Evolutionary conservation across 2,329 filamentous ascomycete genomes (phyloP).

Genomic region (Colletotrichum tabaci): DNA sequence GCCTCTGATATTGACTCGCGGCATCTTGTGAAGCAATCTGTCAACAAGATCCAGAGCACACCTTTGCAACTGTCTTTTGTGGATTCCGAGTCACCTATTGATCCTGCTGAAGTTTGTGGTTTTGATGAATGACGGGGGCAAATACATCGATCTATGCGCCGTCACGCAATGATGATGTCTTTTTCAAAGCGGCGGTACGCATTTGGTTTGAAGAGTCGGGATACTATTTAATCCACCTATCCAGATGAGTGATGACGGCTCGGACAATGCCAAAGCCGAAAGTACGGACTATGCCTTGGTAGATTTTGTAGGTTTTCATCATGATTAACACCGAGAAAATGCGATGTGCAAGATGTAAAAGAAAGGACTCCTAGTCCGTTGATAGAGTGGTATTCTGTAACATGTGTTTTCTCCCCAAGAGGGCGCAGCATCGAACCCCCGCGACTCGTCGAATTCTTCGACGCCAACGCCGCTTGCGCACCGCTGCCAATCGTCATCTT

Average conservation of each 20-base stretch:
- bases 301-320: neutral
- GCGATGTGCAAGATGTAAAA: neutral
- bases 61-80: neutral
- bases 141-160: no score
- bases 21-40: neutral
- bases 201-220: neutral
- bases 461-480: constrained; percentile 11
- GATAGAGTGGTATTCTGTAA: constrained; percentile 19
- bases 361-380: neutral
- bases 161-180: neutral
- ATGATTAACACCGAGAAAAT: neutral
- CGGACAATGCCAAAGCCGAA: neutral
- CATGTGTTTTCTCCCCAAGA: neutral
- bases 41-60: neutral
- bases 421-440: constrained; percentile 1
- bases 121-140: neutral
- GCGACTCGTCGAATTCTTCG: neutral
- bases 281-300: no score
- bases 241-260: neutral
- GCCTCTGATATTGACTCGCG: neutral
- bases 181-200: neutral
- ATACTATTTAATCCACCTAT: neutral
- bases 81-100: neutral
- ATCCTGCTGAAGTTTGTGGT: neutral
- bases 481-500: constrained; percentile 3